Conservation (phyloP, 768 basidiomycete genomes). For the Omphalotus guepiniiformis region DNA sequence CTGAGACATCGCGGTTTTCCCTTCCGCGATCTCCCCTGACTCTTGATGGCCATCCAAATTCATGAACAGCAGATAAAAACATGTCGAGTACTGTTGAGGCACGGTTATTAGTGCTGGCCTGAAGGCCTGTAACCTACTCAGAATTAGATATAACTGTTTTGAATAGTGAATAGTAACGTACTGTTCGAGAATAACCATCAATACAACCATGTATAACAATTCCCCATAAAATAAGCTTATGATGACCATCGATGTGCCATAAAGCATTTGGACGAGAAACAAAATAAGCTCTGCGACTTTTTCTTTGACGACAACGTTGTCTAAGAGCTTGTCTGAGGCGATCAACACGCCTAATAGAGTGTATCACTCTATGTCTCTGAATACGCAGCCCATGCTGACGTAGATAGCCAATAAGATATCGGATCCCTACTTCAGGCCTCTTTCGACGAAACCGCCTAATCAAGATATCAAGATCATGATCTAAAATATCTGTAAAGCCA, state of each 20-base stretch:
- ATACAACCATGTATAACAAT: conserved; percentile 24
- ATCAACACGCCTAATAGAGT: conserved; percentile 20
- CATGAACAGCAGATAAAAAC: conserved; percentile 10
- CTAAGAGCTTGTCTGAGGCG: conserved; percentile 16
- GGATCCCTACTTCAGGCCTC: conserved; percentile 21
- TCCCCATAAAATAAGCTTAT: conserved; percentile 24
- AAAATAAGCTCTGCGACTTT: conserved; percentile 14
- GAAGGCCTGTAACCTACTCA: conserved; percentile 10
- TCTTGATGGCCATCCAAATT: conserved; percentile 17
- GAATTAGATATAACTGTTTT: not conserved
- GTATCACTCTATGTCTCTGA: conserved; percentile 12
- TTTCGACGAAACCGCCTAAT: conserved; percentile 10
- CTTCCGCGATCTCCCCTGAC: conserved; percentile 21
- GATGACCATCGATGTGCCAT: conserved; percentile 25
- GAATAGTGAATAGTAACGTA: conserved; percentile 9
- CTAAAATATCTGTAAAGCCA: conserved; percentile 6
- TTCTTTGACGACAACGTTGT: conserved; percentile 1
- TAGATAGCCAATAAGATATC: conserved; percentile 22
- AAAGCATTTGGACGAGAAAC: conserved; percentile 17
- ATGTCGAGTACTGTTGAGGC: conserved; percentile 10
- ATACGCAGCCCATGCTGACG: conserved; percentile 16
- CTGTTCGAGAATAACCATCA: conserved; percentile 27
- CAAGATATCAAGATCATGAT: conserved; percentile 9
- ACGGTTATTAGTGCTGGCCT: conserved; percentile 15
- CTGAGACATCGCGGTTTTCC: conserved; percentile 28